Conservation (phyloP, 1,284 basidiomycete genomes). For the Malassezia pachydermatis region DNA sequence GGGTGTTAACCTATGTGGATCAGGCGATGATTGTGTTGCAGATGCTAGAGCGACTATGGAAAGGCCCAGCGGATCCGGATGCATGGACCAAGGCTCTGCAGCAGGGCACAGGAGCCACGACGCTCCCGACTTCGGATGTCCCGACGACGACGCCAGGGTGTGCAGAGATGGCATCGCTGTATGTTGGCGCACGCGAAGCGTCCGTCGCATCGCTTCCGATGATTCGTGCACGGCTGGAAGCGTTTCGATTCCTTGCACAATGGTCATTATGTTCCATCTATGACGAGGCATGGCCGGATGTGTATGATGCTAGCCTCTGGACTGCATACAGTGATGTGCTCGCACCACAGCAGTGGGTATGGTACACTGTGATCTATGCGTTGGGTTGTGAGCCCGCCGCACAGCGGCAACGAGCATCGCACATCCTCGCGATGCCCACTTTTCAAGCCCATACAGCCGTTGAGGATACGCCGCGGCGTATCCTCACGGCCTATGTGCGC, state of each 20-base stretch:
- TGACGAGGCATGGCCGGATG: constrained; percentile 12
- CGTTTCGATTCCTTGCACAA: constrained; percentile 5
- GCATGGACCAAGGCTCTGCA: constrained; percentile 18
- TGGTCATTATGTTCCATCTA: constrained; percentile 36
- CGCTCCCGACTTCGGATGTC: too few species aligned
- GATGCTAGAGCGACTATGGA: constrained; percentile 48
- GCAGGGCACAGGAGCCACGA: too few species aligned
- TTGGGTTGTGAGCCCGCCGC: background rate
- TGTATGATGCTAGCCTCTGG: background rate
- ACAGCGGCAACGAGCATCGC: background rate
- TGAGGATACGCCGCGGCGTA: constrained; percentile 1
- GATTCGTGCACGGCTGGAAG: constrained; percentile 5
- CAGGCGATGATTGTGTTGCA: constrained; percentile 81
- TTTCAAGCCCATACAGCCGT: background rate
- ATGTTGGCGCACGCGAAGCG: constrained; percentile 2
- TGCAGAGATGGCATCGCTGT: too few species aligned
- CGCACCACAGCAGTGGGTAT: background rate
- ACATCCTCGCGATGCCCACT: background rate
- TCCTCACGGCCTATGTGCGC: constrained; percentile 2
- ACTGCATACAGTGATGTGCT: constrained; percentile 5
- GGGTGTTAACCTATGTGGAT: constrained; percentile 73
- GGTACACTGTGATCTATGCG: constrained; percentile 14
- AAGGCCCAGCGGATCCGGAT: constrained; percentile 21
- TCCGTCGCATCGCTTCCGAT: background rate
- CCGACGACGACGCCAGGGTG: too few species aligned